A percentile compares a stretch with the other conserved stretches of the same genome.
Conservation (phyloP, 176 grass and related monocot genomes). For the Aegilops umbellulata region DNA sequence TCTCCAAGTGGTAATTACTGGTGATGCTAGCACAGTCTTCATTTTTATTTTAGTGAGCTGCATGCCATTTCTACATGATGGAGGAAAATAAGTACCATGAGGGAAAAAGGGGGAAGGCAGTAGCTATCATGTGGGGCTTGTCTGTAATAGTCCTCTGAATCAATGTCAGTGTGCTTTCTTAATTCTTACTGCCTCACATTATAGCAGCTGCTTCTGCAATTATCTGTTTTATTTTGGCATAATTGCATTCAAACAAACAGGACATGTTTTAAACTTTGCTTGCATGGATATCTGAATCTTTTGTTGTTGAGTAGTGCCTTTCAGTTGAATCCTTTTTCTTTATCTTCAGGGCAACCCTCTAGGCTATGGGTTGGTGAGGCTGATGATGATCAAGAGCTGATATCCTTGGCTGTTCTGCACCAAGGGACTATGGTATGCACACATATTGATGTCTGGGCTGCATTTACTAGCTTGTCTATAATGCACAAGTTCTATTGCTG, state of each 20-base stretch:
- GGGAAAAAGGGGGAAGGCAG: neutral
- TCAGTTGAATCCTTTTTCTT: slow-evolving; percentile 22
- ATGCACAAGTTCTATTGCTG: slow-evolving; percentile 19
- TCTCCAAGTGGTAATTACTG: neutral
- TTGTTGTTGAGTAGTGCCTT: slow-evolving; percentile 15
- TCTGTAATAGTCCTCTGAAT: neutral
- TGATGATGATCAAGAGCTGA: slow-evolving; percentile 70
- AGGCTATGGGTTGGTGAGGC: slow-evolving; percentile 77
- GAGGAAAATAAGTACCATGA: neutral
- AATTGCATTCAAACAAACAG: neutral
- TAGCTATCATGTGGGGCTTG: neutral
- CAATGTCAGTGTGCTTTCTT: neutral
- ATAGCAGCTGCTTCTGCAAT: neutral
- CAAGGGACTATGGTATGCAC: slow-evolving; percentile 46
- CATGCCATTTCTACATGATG: neutral
- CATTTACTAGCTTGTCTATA: slow-evolving; percentile 15
- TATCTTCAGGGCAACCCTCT: slow-evolving; percentile 50
- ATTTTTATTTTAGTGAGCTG: slow-evolving; percentile 17
- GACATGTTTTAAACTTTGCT: slow-evolving; percentile 20
- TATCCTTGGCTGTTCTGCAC: slow-evolving; percentile 81
- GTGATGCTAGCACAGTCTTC: slow-evolving; percentile 23
- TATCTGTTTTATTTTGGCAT: slow-evolving; percentile 15
- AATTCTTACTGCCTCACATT: neutral
- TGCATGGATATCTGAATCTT: slow-evolving; percentile 9
- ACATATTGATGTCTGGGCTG: slow-evolving; percentile 10